Evolutionary conservation across 2,329 filamentous ascomycete genomes (phyloP).

Genomic region (Lithohypha guttulata): DNA sequence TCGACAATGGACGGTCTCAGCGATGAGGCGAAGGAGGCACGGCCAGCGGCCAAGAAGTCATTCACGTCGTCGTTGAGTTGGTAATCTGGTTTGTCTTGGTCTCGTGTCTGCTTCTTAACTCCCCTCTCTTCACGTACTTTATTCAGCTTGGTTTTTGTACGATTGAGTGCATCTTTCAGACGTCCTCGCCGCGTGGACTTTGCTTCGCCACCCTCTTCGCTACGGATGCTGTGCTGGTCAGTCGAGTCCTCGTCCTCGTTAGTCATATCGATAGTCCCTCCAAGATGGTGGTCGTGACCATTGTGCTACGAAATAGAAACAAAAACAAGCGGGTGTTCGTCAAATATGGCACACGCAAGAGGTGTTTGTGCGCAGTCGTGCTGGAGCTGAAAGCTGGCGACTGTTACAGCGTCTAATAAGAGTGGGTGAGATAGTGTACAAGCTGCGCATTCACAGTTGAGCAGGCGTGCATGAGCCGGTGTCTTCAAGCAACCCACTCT

Average conservation of each 20-base stretch:
- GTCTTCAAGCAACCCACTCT: background rate
- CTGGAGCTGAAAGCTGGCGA: no score
- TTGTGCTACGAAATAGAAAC: background rate
- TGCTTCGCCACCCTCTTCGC: background rate
- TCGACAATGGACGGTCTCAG: constrained; percentile 9
- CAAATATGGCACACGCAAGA: no score
- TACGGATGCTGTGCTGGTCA: constrained; percentile 9
- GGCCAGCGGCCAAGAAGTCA: constrained; percentile 19
- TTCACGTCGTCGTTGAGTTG: constrained; percentile 17
- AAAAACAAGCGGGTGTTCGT: background rate
- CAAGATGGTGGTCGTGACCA: constrained; percentile 9
- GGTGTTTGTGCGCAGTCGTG: no score
- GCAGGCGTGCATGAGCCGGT: background rate
- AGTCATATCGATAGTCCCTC: constrained; percentile 7
- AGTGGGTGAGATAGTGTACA: no score
- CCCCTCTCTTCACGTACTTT: constrained; percentile 13
- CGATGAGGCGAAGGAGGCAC: constrained; percentile 13
- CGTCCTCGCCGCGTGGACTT: constrained; percentile 16
- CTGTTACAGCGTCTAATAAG: no score
- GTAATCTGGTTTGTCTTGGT: constrained; percentile 11
- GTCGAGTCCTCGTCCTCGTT: constrained; percentile 16
- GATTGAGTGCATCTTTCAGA: constrained; percentile 18
- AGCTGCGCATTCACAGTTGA: no score
- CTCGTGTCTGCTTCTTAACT: background rate
- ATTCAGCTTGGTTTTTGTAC: constrained; percentile 21